Evolutionary conservation across 495 filamentous ascomycete species (phyloP), one percentile per base, ranked within the genome.

Genomic region (Pseudevernia furfuracea): DNA sequence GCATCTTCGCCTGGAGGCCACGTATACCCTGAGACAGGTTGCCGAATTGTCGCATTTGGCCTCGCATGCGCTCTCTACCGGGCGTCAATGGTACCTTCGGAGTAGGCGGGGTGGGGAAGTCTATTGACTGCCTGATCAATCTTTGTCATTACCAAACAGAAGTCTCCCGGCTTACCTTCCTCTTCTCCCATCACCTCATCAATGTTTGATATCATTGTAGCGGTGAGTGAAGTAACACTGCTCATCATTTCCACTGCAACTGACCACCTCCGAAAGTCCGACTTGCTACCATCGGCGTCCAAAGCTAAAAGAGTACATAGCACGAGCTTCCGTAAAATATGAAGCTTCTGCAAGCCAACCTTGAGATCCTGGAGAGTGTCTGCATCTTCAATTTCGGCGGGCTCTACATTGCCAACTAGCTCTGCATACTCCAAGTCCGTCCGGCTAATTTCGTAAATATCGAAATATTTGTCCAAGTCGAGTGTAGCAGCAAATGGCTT

Each of bases 1-100:
- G 91, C 80, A 98, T 87, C 74, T 96, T 97, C 36, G 94, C 94
- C 73, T 97, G 93, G 32, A 98, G 84, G 12, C 89, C 89, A 15
- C 91, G 87, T 60, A 98, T 93, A 25, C 92, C 92, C 67, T 92
- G 89, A 1, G 91, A 95, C 32, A 98, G 82, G 8, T 88, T 87
- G 73, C 87, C 89, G 53, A 98, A 80, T 70, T 92, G 90, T 65
- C 89, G 85, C 57, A 96, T 84, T 73, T 96, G 94, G 38, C 86
- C 85, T 57, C 92, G 87, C 72, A 92, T 84, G 49, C 87, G 83
- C 66, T 97, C 92, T 58, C 87, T 87, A 25, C 81, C 81, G 52
- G 92, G 89, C 23, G 88, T 91, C 23, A 87, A 73, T 0, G 90
- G 87, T 25, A 84, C 74, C 56, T 87, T 84, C 21, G 89, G 85